phyloP scores from a whole-genome alignment of 1,284 basidiomycete genomes.

The Ustilago loliicola region DNA sequence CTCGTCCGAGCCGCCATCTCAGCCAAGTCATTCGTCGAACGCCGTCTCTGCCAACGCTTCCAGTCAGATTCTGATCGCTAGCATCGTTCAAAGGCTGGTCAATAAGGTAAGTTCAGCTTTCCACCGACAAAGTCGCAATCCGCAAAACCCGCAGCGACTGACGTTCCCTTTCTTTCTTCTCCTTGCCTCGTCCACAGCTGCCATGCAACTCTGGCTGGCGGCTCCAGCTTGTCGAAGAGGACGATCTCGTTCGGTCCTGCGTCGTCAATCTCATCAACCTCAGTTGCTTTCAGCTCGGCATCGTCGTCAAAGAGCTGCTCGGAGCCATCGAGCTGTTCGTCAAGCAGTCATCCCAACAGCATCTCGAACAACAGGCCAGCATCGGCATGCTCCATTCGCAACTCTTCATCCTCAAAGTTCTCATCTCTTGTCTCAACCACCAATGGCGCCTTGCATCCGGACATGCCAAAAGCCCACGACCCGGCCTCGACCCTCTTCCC shows the following conservation, averaged over 20 bases:
- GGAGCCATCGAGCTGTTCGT: slow-evolving; percentile 58
- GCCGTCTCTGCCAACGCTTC: slow-evolving; percentile 27
- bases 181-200: slow-evolving; percentile 24
- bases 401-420: slow-evolving; percentile 86
- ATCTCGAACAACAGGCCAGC: slow-evolving; percentile 65
- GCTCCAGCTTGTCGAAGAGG: slow-evolving; percentile 58
- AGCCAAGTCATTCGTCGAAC: slow-evolving; percentile 6
- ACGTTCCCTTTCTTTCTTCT: not conserved
- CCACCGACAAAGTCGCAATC: not conserved
- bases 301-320: slow-evolving; percentile 61
- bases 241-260: slow-evolving; percentile 59
- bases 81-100: slow-evolving; percentile 62
- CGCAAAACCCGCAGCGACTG: not conserved
- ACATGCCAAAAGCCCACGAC: slow-evolving; percentile 26
- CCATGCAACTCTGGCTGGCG: slow-evolving; percentile 62
- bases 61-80: slow-evolving; percentile 58
- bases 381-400: slow-evolving; percentile 82
- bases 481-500: slow-evolving; percentile 17
- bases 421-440: slow-evolving; percentile 81
- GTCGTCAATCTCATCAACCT: slow-evolving; percentile 63
- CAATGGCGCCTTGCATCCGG: slow-evolving; percentile 76
- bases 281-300: slow-evolving; percentile 54
- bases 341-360: slow-evolving; percentile 49
- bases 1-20: slow-evolving; percentile 14
- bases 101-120: slow-evolving; percentile 40